These are phyloP conservation scores for Intubia oerlemansii DNA, from an alignment of 2,329 filamentous ascomycete genomes.

Conservation along the genomic window DNA sequence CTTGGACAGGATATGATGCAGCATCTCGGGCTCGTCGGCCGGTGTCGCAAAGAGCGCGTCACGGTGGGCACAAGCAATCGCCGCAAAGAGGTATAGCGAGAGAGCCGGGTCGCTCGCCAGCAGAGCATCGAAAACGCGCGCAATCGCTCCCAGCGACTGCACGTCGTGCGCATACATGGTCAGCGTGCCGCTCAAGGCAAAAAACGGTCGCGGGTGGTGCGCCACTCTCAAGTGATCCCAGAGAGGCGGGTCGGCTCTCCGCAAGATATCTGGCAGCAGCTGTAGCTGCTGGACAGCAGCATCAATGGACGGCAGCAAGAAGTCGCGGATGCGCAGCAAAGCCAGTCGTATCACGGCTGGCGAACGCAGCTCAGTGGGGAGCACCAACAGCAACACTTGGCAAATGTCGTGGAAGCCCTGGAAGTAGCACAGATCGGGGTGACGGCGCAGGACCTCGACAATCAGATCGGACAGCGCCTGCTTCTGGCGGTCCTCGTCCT, in stretches of 20 bases:
- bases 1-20: constrained; percentile 74
- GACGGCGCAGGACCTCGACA: constrained; percentile 52
- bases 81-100: constrained; percentile 77
- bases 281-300: constrained; percentile 71
- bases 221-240: constrained; percentile 54
- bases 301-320: constrained; percentile 78
- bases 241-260: constrained; percentile 47
- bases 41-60: constrained; percentile 73
- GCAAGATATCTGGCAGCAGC: constrained; percentile 65
- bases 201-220: constrained; percentile 46
- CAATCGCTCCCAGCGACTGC: constrained; percentile 70
- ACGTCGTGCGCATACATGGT: constrained; percentile 97
- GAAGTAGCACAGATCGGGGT: constrained; percentile 83
- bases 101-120: constrained; percentile 75
- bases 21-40: constrained; percentile 70
- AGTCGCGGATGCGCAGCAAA: constrained; percentile 78
- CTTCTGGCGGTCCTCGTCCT: constrained; percentile 51
- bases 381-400: constrained; percentile 78
- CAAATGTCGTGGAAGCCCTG: constrained; percentile 98
- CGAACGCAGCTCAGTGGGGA: constrained; percentile 40
- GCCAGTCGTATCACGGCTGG: constrained; percentile 61
- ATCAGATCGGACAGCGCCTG: constrained; percentile 63
- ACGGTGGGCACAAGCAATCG: constrained; percentile 62
- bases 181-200: constrained; percentile 77
- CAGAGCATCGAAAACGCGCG: constrained; percentile 79